Evolutionary conservation across 352 stramenopile species (phyloP).

Genomic region (Thalassiosira oceanica): DNA sequence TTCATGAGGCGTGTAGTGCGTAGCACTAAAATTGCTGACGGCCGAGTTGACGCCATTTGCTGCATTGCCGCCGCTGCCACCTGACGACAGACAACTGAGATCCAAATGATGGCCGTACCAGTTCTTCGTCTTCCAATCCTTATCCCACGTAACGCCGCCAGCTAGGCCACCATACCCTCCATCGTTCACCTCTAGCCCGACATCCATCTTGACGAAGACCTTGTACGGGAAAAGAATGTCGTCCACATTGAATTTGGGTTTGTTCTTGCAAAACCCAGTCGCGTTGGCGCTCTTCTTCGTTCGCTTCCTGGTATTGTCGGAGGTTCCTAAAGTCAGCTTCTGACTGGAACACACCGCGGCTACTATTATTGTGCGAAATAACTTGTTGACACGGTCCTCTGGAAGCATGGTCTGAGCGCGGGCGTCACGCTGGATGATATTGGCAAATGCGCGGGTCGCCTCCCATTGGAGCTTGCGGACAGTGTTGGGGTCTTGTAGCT

Average conservation of each 20-base stretch:
- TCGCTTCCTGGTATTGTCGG: background rate
- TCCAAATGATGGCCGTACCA: constrained; percentile 49
- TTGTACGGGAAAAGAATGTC: constrained; percentile 58
- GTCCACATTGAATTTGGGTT: constrained; percentile 34
- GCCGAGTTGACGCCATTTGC: background rate
- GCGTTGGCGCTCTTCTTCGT: constrained; percentile 24
- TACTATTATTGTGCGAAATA: too few species aligned
- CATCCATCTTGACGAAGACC: constrained; percentile 57
- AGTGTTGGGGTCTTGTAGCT: constrained; percentile 24
- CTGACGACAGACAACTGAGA: background rate
- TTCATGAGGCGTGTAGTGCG: constrained; percentile 24
- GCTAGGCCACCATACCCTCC: constrained; percentile 10
- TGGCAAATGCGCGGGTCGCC: constrained; percentile 18
- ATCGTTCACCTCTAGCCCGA: constrained; percentile 34
- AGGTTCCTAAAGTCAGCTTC: too few species aligned
- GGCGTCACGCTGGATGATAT: constrained; percentile 4
- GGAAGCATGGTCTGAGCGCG: too few species aligned
- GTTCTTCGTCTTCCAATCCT: constrained; percentile 43
- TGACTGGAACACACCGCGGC: too few species aligned
- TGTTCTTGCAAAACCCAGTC: constrained; percentile 33
- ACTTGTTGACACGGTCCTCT: too few species aligned
- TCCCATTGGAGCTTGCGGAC: constrained; percentile 26
- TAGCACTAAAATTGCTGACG: constrained; percentile 22
- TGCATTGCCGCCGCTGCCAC: background rate
- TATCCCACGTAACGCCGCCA: background rate